These are phyloP conservation scores for Pisolithus marmoratus DNA, from an alignment of 768 basidiomycete genomes.

Conservation along the genomic window DNA sequence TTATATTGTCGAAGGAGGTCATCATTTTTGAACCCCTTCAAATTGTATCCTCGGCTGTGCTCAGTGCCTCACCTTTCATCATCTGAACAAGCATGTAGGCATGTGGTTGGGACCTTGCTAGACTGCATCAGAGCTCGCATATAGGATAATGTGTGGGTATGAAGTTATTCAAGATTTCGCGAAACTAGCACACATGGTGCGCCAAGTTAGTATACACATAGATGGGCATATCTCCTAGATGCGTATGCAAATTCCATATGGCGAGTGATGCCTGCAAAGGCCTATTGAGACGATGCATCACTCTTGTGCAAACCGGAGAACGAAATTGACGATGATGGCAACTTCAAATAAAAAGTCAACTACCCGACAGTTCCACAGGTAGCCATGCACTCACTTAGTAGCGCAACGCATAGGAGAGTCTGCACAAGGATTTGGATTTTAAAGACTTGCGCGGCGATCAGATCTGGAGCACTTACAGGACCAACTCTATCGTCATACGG, in stretches of 20 bases:
- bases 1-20: not conserved
- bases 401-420: conserved; percentile 79
- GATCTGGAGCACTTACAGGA: conserved; percentile 59
- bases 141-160: too few relatives aligned
- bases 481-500: conserved; percentile 97
- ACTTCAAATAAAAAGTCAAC: conserved; percentile 36
- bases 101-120: too few relatives aligned
- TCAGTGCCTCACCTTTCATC: too few relatives aligned
- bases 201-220: too few relatives aligned
- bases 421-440: conserved; percentile 25
- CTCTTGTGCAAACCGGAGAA: conserved; percentile 63
- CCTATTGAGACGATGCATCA: conserved; percentile 7
- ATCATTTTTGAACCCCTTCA: too few relatives aligned
- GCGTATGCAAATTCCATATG: not conserved
- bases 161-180: too few relatives aligned
- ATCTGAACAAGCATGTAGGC: too few relatives aligned
- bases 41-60: too few relatives aligned
- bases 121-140: too few relatives aligned
- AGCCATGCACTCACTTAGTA: conserved; percentile 51
- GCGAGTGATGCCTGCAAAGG: conserved; percentile 9
- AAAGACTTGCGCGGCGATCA: conserved; percentile 5
- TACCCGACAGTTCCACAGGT: not conserved
- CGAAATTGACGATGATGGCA: conserved; percentile 80
- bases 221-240: not conserved
- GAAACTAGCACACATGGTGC: too few relatives aligned